Conservation (phyloP, 345 rosid species). For the Dimocarpus longan region DNA sequence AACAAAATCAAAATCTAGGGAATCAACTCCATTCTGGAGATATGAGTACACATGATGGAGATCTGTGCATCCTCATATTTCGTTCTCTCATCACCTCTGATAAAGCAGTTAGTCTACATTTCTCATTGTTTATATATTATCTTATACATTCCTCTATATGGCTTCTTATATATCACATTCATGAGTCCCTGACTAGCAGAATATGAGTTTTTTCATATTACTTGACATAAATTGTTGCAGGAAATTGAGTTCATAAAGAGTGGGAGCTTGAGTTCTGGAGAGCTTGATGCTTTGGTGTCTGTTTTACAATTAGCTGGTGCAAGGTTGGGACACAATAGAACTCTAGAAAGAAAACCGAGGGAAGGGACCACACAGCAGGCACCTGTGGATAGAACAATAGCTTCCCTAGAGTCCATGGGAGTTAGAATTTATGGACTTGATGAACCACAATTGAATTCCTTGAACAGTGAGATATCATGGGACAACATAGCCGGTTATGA, state of each 20-base stretch:
- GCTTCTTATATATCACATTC: neutral
- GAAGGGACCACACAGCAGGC: conserved; percentile 43
- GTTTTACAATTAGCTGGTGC: conserved; percentile 65
- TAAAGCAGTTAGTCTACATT: conserved; percentile 56
- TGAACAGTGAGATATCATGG: conserved; percentile 70
- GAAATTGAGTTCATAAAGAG: conserved; percentile 89
- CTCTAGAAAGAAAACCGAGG: conserved; percentile 39
- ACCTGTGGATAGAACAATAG: conserved; percentile 52
- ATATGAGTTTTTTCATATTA: neutral
- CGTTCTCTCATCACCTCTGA: conserved; percentile 75
- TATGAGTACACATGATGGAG: conserved; percentile 39
- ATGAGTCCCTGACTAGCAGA: neutral
- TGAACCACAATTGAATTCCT: conserved; percentile 42
- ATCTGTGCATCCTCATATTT: conserved; percentile 76
- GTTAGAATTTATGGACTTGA: conserved; percentile 79
- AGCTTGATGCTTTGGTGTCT: conserved; percentile 90
- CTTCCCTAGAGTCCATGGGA: conserved; percentile 78
- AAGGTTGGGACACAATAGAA: conserved; percentile 44
- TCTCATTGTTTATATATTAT: conserved; percentile 9
- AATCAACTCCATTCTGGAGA: conserved; percentile 33
- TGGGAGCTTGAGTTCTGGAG: conserved; percentile 72
- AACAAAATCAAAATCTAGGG: conserved; percentile 40
- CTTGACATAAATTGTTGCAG: conserved; percentile 35
- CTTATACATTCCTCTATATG: neutral
- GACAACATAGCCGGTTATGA: conserved; percentile 91